phyloP scores from a whole-genome alignment of 2,329 filamentous ascomycete genomes.

The Aspergillus glaucus region DNA sequence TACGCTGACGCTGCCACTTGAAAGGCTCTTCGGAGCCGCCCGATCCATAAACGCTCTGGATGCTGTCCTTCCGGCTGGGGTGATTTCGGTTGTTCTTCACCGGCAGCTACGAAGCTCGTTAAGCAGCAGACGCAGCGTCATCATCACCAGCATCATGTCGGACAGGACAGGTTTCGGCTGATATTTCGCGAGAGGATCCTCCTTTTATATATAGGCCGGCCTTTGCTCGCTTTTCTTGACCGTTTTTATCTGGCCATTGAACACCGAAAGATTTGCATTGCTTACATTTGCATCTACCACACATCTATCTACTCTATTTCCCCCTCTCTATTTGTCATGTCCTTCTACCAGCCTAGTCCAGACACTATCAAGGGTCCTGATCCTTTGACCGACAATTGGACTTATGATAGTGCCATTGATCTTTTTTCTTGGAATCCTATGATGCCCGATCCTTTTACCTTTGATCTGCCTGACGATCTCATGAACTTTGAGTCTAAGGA shows the following conservation, averaged over 20 bases:
- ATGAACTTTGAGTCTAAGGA: slow-evolving; percentile 24
- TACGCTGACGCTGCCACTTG: slow-evolving; percentile 1
- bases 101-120: slow-evolving; percentile 1
- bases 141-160: not conserved
- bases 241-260: not conserved
- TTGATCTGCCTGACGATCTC: slow-evolving; percentile 26
- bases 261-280: not conserved
- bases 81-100: slow-evolving; percentile 17
- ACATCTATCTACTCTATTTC: not conserved
- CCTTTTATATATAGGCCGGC: not conserved
- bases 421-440: slow-evolving; percentile 27
- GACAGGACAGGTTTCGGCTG: not conserved
- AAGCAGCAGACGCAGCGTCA: not conserved
- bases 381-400: slow-evolving; percentile 30
- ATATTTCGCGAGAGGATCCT: not conserved
- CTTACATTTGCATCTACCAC: not conserved
- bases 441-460: slow-evolving; percentile 23
- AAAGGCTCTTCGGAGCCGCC: not conserved
- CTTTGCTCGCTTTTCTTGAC: not conserved
- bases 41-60: slow-evolving; percentile 7
- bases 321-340: too few species aligned
- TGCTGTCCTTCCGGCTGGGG: slow-evolving; percentile 18
- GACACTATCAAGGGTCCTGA: slow-evolving; percentile 20
- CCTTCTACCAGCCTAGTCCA: too few species aligned
- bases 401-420: slow-evolving; percentile 29